Evolutionary conservation across 208 protist species (phyloP), one percentile per base, ranked within the genome.

Genomic region (Acanthamoeba culbertsoni): DNA sequence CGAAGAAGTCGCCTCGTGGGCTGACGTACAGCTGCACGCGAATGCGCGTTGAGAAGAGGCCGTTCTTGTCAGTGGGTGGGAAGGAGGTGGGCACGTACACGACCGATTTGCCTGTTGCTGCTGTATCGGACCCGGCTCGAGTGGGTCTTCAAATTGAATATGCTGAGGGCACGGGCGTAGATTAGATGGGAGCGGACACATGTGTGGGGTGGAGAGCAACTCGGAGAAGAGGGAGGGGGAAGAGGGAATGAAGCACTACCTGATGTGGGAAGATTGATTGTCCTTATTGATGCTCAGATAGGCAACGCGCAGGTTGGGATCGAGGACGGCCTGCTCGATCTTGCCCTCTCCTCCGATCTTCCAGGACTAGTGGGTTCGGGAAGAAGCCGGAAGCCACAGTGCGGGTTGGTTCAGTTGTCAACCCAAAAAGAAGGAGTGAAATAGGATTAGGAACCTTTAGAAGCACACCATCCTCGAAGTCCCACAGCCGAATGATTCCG

Each of bases 401-500:
- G n/a, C n/a, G 45, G 7, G 31, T 46, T 79, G 20, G 12, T 12
- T 20, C 28, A 7, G 31, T 68, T 68, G 7, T 8, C 31, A 10
- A 68, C 7, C 59, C 59, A 68, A 10, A n/a, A 10, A n/a, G 8
- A n/a, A 68, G 28, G 7, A 68, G 59, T 7, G 26, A 31, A 35
- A 6, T 6, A 35, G 6, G n/a, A 62, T 8, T 6, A 33, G 33
- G 1, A 45, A 71, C 84, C 57, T 91, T 46, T 10, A 91, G 59
- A 12, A 68, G 31, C 57, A 91, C 57, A 14, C 59, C 86, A 33
- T 91, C 86, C 20, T 75, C 46, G 53, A 77, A 91, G 59, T 91
- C 86, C 86, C 86, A 91, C 53, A 91, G n/a, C 26, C 53, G 62
- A 28, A 91, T 57, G n/a, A 48, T 91, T 33, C 86, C 86, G 10